Evolutionary conservation across 2,329 filamentous ascomycete genomes (phyloP).

Genomic region (Colletotrichum limetticola): DNA sequence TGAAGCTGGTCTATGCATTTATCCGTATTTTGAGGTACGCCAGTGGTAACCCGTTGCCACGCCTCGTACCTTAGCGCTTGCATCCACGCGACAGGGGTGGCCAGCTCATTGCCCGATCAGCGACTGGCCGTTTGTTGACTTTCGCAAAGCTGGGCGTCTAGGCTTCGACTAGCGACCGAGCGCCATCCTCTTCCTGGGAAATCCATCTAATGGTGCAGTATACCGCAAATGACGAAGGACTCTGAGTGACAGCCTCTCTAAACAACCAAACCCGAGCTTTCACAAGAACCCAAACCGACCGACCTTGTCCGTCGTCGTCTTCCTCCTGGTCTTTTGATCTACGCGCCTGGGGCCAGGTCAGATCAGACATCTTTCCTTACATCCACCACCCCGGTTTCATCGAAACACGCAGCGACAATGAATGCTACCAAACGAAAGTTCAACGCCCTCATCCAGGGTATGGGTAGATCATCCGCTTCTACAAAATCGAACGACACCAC

Average conservation of each 20-base stretch:
- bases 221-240: background rate
- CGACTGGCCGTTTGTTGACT: slow-evolving; percentile 33
- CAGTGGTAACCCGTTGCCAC: background rate
- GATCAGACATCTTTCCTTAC: background rate
- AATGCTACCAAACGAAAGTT: slow-evolving; percentile 88
- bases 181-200: slow-evolving; percentile 10
- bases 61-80: slow-evolving; percentile 17
- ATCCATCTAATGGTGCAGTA: slow-evolving; percentile 11
- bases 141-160: slow-evolving; percentile 18
- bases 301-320: background rate
- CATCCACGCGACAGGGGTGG: slow-evolving; percentile 24
- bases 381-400: slow-evolving; percentile 14
- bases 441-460: slow-evolving; percentile 77
- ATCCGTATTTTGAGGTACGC: background rate
- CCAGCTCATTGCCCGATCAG: slow-evolving; percentile 35
- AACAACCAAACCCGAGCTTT: background rate
- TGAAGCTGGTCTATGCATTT: slow-evolving; percentile 17
- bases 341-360: background rate
- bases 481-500: slow-evolving; percentile 33
- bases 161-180: slow-evolving; percentile 8
- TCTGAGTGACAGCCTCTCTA: background rate
- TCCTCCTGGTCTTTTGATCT: background rate
- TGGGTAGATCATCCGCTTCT: slow-evolving; percentile 51
- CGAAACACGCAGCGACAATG: slow-evolving; percentile 54
- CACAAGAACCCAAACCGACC: background rate